phyloP scores from a whole-genome alignment of 1,284 basidiomycete genomes.

The Cutaneotrichosporon curvatum region DNA sequence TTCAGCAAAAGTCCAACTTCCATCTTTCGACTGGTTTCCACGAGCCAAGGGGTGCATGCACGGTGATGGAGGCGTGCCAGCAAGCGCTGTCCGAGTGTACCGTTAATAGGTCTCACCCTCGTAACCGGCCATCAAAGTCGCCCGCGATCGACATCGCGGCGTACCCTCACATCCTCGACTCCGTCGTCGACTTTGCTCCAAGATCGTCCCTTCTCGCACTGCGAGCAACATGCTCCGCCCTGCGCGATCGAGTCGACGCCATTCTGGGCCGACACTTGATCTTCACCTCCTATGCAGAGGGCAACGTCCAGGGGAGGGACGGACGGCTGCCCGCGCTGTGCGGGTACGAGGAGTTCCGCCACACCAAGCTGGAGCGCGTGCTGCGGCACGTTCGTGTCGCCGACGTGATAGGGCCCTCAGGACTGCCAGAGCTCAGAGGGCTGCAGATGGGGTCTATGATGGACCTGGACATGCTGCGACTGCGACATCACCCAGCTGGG shows the following conservation, averaged over 20 bases:
- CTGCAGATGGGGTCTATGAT: background rate
- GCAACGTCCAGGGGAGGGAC: background rate
- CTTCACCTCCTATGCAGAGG: constrained; percentile 1
- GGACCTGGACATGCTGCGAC: constrained; percentile 2
- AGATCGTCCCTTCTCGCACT: constrained; percentile 4
- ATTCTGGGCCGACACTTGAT: constrained; percentile 11
- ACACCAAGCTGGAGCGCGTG: constrained; percentile 1
- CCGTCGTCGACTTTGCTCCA: constrained; percentile 2
- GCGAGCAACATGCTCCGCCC: constrained; percentile 3
- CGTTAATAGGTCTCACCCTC: too few relatives aligned
- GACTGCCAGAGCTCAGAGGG: background rate
- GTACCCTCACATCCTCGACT: constrained; percentile 12
- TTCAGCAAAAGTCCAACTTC: too few relatives aligned
- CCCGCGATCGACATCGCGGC: background rate
- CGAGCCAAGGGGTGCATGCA: too few relatives aligned
- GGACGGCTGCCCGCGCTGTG: constrained; percentile 6
- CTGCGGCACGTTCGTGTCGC: constrained; percentile 7
- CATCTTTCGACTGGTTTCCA: too few relatives aligned
- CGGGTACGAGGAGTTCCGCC: background rate
- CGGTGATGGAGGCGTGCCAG: too few relatives aligned
- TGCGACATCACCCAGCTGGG: constrained; percentile 7
- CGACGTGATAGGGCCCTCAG: constrained; percentile 9
- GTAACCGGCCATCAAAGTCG: too few relatives aligned
- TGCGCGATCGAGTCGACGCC: constrained; percentile 10
- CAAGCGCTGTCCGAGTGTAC: too few relatives aligned